Percentiles rank a stretch among this genome's conserved stretches.
These are phyloP conservation scores for Pythium insidiosum DNA, from an alignment of 352 stramenopile genomes.

Conservation along the genomic window DNA sequence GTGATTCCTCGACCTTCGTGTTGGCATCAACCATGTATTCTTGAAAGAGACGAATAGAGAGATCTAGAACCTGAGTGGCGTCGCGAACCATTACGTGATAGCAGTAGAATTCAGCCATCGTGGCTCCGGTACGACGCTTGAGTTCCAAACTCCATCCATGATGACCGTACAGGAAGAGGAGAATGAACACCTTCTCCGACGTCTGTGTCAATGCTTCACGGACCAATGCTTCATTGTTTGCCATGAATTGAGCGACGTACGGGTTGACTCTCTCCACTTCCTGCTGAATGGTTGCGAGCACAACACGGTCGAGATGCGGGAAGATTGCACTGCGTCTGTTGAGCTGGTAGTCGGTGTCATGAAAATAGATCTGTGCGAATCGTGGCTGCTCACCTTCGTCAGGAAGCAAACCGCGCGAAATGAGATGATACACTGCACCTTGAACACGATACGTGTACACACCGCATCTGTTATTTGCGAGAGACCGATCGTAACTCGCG, in stretches of 20 bases:
- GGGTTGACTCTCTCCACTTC: neutral
- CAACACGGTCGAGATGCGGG: neutral
- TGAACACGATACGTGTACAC: slow-evolving; percentile 7
- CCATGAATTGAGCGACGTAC: slow-evolving; percentile 7
- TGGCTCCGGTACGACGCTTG: no score
- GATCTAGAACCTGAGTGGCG: neutral
- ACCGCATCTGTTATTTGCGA: neutral
- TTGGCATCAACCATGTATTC: slow-evolving; percentile 1
- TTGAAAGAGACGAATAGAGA: neutral
- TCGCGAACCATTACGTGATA: no score
- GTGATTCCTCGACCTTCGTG: neutral
- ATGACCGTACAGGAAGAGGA: slow-evolving; percentile 10
- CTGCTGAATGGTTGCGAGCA: slow-evolving; percentile 3
- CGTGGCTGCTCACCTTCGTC: neutral
- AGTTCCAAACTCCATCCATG: no score
- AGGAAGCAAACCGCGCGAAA: neutral
- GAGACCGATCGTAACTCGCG: slow-evolving; percentile 1
- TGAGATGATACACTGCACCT: slow-evolving; percentile 6
- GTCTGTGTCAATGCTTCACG: neutral
- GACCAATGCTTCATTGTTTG: slow-evolving; percentile 1
- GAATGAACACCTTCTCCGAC: slow-evolving; percentile 4
- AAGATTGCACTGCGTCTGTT: slow-evolving; percentile 1
- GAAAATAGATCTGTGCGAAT: slow-evolving; percentile 11
- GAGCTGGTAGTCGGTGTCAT: slow-evolving; percentile 6
- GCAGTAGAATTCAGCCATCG: no score